Evolutionary conservation across 192 early-diverging fungal genomes (phyloP).

Genomic region (Coemansia furcata): DNA sequence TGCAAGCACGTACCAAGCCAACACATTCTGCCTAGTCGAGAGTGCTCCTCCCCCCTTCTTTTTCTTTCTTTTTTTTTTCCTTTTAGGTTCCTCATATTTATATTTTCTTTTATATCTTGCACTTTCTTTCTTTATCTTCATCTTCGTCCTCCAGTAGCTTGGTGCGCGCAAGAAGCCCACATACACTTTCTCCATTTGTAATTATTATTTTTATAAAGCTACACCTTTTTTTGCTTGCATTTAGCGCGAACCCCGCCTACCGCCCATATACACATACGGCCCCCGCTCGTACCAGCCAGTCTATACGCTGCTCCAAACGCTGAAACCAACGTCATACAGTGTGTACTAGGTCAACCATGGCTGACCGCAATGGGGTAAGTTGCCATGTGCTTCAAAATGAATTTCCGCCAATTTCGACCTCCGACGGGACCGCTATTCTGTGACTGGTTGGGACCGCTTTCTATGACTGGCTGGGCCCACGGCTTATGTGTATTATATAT

Average conservation of each 20-base stretch:
- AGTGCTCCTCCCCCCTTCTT: background rate
- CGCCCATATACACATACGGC: background rate
- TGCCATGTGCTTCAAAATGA: background rate
- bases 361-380: constrained; percentile 36
- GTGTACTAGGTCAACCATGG: constrained; percentile 14
- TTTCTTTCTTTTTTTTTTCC: background rate
- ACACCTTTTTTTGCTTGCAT: constrained; percentile 3
- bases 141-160: background rate
- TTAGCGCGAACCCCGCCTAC: background rate
- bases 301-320: background rate
- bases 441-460: background rate
- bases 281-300: background rate
- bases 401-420: background rate
- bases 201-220: constrained; percentile 9
- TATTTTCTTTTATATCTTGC: constrained; percentile 1
- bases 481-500: background rate
- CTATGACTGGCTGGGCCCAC: background rate
- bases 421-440: background rate
- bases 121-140: background rate
- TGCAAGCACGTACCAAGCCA: background rate
- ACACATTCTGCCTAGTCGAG: background rate
- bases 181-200: constrained; percentile 5
- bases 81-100: constrained; percentile 4
- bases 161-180: background rate
- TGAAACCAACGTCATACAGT: background rate